A percentile compares a stretch with the other conserved stretches of the same genome.
phyloP scores from a whole-genome alignment of 2,329 filamentous ascomycete species.

The Capronia epimyces region DNA sequence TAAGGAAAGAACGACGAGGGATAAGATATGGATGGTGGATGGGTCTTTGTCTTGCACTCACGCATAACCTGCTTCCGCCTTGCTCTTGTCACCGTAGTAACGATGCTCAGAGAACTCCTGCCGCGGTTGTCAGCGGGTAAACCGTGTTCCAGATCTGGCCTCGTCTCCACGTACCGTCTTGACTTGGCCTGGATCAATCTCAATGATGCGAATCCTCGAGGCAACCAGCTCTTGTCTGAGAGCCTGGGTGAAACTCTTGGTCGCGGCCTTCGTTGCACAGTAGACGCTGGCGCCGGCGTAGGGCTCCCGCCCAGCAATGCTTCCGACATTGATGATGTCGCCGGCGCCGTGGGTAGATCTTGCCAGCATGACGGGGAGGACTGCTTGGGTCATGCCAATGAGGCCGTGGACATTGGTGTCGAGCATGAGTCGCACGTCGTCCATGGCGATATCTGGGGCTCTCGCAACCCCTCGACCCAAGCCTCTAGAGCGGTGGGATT shows the following conservation, averaged over 20 bases:
- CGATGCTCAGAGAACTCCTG: slow-evolving; percentile 89
- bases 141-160: no score
- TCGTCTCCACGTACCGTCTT: no score
- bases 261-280: slow-evolving; percentile 85
- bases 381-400: slow-evolving; percentile 92
- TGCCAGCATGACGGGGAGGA: slow-evolving; percentile 74
- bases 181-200: slow-evolving; percentile 85
- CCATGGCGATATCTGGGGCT: slow-evolving; percentile 72
- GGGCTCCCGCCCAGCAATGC: slow-evolving; percentile 80
- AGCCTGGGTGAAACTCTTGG: slow-evolving; percentile 75
- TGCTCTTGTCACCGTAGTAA: slow-evolving; percentile 80
- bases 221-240: slow-evolving; percentile 77
- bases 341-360: slow-evolving; percentile 61
- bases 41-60: no score
- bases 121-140: no score
- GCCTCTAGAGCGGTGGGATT: slow-evolving; percentile 42
- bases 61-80: slow-evolving; percentile 78
- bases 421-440: slow-evolving; percentile 83
- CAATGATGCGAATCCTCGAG: slow-evolving; percentile 74
- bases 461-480: slow-evolving; percentile 83
- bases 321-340: slow-evolving; percentile 89
- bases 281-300: slow-evolving; percentile 85
- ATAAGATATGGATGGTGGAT: no score
- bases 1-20: no score
- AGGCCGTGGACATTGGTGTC: slow-evolving; percentile 88